A percentile compares a stretch with the other conserved stretches of the same genome.
Conservation (phyloP, 805 yeast species). For the Allodekkera sacchari region DNA sequence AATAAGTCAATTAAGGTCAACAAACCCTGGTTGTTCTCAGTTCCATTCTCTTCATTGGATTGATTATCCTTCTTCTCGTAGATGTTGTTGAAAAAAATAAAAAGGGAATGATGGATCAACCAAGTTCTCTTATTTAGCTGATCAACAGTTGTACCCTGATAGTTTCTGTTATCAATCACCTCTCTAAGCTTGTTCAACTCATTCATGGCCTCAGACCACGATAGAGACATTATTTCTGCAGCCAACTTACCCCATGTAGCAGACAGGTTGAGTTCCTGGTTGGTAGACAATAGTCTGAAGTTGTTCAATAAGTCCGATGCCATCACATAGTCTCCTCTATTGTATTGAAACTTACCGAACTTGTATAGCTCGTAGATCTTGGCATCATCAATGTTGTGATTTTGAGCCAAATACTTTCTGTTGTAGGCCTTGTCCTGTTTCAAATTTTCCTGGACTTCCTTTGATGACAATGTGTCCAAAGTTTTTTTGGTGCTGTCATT, state of each 20-base stretch:
- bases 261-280: conserved; percentile 39
- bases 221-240: conserved; percentile 43
- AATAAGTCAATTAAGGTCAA: conserved; percentile 50
- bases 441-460: conserved; percentile 43
- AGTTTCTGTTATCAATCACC: conserved; percentile 46
- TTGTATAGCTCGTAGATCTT: conserved; percentile 44
- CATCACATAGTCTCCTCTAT: conserved; percentile 53
- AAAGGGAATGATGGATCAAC: conserved; percentile 63
- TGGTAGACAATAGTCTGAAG: conserved; percentile 46
- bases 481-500: conserved; percentile 37
- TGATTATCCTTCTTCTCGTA: conserved; percentile 3
- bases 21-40: conserved; percentile 28
- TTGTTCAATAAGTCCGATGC: conserved; percentile 52
- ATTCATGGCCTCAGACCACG: conserved; percentile 44
- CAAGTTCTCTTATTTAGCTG: conserved; percentile 60
- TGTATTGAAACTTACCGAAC: conserved; percentile 55
- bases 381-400: conserved; percentile 38
- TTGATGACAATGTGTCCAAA: conserved; percentile 35
- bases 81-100: conserved; percentile 38
- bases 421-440: conserved; percentile 50
- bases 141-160: conserved; percentile 40
- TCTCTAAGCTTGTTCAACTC: conserved; percentile 50
- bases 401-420: conserved; percentile 34
- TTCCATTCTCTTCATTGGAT: not conserved
- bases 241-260: conserved; percentile 70